These are phyloP conservation scores for Nannochloropsis salina DNA, from an alignment of 108 stramenopile species.

Conservation along the genomic window DNA sequence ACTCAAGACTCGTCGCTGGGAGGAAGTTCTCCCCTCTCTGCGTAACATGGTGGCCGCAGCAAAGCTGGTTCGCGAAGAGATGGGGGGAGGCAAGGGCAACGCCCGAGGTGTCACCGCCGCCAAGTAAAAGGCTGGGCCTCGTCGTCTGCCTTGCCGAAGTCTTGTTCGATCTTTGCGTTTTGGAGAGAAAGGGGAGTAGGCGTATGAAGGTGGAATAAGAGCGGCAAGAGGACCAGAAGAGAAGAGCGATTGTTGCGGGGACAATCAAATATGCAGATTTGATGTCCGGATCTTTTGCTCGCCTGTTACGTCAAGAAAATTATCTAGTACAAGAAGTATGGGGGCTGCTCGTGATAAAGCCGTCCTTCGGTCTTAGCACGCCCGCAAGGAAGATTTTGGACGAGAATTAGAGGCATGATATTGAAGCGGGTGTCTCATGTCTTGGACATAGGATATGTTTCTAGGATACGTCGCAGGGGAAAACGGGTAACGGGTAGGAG, in stretches of 20 bases:
- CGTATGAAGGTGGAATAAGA: not conserved
- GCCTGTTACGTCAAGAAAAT: not conserved
- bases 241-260: not conserved
- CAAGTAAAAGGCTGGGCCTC: not conserved
- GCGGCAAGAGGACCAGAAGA: not conserved
- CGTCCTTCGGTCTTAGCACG: too few species aligned
- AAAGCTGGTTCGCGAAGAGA: not conserved
- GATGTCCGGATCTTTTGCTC: not conserved
- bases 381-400: too few species aligned
- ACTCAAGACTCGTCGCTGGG: constrained; percentile 66
- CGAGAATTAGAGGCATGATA: too few species aligned
- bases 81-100: not conserved
- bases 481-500: too few species aligned
- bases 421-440: too few species aligned
- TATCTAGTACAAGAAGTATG: not conserved
- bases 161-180: not conserved
- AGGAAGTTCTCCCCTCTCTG: constrained; percentile 48
- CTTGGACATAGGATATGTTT: too few species aligned
- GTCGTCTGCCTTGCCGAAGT: not conserved
- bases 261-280: not conserved
- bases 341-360: too few species aligned
- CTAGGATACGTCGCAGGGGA: too few species aligned
- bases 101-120: not conserved
- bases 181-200: not conserved
- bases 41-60: not conserved